These are phyloP conservation scores for Leccinum solheimii DNA, from an alignment of 1,284 basidiomycete species.

Conservation along the genomic window DNA sequence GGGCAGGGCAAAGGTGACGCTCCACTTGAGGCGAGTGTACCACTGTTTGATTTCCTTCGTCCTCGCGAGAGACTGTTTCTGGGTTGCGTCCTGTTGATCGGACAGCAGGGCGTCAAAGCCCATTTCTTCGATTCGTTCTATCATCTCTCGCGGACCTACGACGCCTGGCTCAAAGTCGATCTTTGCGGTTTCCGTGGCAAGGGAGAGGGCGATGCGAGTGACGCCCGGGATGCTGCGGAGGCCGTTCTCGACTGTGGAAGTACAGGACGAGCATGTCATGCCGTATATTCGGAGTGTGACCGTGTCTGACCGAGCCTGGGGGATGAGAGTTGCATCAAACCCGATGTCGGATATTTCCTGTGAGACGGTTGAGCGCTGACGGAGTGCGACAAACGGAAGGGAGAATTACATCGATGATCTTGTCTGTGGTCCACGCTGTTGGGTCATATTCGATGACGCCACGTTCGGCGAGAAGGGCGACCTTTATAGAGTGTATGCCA, in stretches of 20 bases:
- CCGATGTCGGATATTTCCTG: constrained; percentile 92
- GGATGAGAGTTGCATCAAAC: constrained; percentile 82
- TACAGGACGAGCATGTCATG: constrained; percentile 89
- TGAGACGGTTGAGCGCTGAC: constrained; percentile 11
- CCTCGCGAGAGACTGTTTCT: constrained; percentile 87
- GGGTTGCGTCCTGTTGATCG: constrained; percentile 81
- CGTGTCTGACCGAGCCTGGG: constrained; percentile 59
- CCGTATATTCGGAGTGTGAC: constrained; percentile 82
- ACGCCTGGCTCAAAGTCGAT: constrained; percentile 77
- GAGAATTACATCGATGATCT: constrained; percentile 68
- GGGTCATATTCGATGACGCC: constrained; percentile 90
- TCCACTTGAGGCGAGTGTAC: constrained; percentile 79
- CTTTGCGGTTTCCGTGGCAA: constrained; percentile 71
- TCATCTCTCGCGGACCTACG: constrained; percentile 80
- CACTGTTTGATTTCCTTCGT: constrained; percentile 93
- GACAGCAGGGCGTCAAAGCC: constrained; percentile 91
- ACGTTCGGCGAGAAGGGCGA: constrained; percentile 92
- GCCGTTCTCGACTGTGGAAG: constrained; percentile 73
- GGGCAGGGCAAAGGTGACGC: constrained; percentile 82
- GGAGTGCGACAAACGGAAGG: background rate
- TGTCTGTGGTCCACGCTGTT: constrained; percentile 75
- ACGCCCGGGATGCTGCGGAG: constrained; percentile 77
- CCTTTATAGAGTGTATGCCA: constrained; percentile 87
- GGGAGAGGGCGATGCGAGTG: constrained; percentile 68
- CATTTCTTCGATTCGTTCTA: constrained; percentile 84